Conservation (phyloP, 345 rosid species). For the Gossypium stocksii region DNA sequence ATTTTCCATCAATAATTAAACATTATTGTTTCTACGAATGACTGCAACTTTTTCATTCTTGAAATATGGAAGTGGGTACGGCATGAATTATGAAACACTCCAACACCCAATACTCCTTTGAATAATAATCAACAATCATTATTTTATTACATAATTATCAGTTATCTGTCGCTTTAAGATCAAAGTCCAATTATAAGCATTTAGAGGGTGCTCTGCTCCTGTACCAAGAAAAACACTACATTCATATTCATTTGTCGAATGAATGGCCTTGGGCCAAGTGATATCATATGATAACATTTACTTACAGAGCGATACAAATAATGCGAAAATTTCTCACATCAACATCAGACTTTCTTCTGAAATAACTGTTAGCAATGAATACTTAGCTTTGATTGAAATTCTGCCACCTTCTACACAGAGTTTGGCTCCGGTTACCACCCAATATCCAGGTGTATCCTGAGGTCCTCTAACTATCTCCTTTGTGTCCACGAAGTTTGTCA, state of each 20-base stretch:
- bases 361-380: slow-evolving; percentile 68
- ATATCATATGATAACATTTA: slow-evolving; percentile 19
- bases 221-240: background rate
- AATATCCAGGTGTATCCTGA: slow-evolving; percentile 81
- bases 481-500: slow-evolving; percentile 76
- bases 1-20: background rate
- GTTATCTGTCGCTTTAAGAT: background rate
- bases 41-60: too few relatives aligned
- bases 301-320: slow-evolving; percentile 15
- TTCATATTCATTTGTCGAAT: background rate
- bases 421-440: slow-evolving; percentile 96
- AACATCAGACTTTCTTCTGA: slow-evolving; percentile 67
- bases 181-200: background rate
- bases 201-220: background rate
- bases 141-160: too few relatives aligned
- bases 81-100: too few relatives aligned
- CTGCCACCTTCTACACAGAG: slow-evolving; percentile 67
- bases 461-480: slow-evolving; percentile 91
- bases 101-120: too few relatives aligned
- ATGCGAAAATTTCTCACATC: slow-evolving; percentile 29
- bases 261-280: background rate
- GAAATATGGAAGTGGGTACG: too few relatives aligned
- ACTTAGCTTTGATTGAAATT: slow-evolving; percentile 79
- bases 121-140: too few relatives aligned
- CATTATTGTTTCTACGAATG: too few relatives aligned